Conservation (phyloP, 305 asterid genomes). For the Striga hermonthica region DNA sequence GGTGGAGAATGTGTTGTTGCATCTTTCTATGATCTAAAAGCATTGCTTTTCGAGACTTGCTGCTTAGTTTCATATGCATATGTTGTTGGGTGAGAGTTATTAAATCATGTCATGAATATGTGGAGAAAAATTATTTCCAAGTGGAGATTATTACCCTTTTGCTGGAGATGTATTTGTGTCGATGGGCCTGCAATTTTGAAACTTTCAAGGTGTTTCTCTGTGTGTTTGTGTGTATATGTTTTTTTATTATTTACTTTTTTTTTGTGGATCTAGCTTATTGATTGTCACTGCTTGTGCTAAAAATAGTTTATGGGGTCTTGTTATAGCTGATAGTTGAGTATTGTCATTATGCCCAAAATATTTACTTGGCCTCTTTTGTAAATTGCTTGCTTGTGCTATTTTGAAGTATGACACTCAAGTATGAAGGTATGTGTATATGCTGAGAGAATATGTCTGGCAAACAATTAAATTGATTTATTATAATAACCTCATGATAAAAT, state of each 20-base stretch:
- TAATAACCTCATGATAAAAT: no score
- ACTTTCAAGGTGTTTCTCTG: not conserved
- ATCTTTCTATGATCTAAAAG: not conserved
- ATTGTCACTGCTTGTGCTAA: no score
- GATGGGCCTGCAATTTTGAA: not conserved
- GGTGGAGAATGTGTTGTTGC: conserved; percentile 3
- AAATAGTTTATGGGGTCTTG: no score
- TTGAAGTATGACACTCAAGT: no score
- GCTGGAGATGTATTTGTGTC: not conserved
- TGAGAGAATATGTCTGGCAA: no score
- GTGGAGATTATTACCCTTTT: not conserved
- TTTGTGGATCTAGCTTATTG: no score
- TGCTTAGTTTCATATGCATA: conserved; percentile 32
- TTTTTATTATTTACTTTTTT: not conserved
- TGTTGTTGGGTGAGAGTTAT: conserved; percentile 6
- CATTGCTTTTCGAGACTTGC: not conserved
- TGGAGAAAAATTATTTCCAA: not conserved
- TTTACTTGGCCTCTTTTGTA: no score
- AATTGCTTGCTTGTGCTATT: no score
- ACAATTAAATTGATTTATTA: no score
- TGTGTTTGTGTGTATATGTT: not conserved
- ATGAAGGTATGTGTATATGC: no score
- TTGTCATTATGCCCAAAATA: no score
- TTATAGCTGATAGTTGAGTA: no score
- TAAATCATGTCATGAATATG: not conserved